A percentile compares a stretch with the other conserved stretches of the same genome.
Conservation (phyloP, 306 rosid genomes). For the Glycyrrhiza uralensis region DNA sequence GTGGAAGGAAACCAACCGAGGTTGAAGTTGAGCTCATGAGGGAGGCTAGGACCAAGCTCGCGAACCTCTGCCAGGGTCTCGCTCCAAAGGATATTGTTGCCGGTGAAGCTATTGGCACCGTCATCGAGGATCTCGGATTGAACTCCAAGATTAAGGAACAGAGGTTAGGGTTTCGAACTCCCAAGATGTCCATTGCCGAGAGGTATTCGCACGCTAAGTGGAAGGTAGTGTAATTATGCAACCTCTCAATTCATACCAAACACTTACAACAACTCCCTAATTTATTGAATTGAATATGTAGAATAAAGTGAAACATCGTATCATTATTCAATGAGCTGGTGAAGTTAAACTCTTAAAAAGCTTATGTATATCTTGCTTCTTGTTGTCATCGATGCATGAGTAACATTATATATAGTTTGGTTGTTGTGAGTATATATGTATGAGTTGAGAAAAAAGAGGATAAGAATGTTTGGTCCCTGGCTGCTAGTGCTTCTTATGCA, state of each 20-base stretch:
- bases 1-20: constrained; percentile 64
- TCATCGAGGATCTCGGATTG: constrained; percentile 85
- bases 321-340: neutral
- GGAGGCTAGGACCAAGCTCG: constrained; percentile 78
- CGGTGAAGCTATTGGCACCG: constrained; percentile 62
- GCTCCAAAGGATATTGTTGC: constrained; percentile 82
- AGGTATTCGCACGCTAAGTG: constrained; percentile 54
- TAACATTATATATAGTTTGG: neutral
- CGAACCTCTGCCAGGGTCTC: constrained; percentile 54
- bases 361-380: neutral
- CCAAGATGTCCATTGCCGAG: constrained; percentile 73
- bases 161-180: constrained; percentile 75
- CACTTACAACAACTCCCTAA: neutral
- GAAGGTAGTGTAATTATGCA: constrained; percentile 71
- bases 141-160: constrained; percentile 63
- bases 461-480: neutral
- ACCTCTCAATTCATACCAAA: neutral
- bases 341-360: neutral
- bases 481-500: neutral
- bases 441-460: neutral
- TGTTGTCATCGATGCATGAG: neutral
- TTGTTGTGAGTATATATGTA: neutral
- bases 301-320: neutral
- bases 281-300: neutral
- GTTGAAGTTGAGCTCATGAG: constrained; percentile 66